Conservation (phyloP, 202 grass and related monocot genomes). For the Zoysia matrella region DNA sequence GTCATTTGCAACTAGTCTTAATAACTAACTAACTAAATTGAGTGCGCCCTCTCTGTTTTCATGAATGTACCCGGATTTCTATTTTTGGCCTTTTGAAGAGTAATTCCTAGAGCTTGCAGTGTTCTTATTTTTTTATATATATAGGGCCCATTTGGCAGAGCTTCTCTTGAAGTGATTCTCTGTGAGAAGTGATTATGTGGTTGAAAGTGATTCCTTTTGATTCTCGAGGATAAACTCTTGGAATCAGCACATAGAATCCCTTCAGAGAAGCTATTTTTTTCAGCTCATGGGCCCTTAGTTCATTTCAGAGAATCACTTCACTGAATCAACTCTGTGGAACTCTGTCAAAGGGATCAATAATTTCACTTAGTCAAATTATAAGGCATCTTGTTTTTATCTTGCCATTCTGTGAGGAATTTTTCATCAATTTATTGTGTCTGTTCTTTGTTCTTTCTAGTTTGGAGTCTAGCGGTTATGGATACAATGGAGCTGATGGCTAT, state of each 20-base stretch:
- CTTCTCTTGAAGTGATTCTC: too few species aligned
- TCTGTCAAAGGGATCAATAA: too few species aligned
- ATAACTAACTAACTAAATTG: neutral
- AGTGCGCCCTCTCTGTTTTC: neutral
- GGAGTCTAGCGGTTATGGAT: slow-evolving; percentile 89
- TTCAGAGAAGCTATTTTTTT: too few species aligned
- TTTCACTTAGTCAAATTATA: neutral
- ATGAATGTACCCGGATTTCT: neutral
- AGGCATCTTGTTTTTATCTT: neutral
- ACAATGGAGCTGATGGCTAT: slow-evolving; percentile 86
- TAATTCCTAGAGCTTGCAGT: neutral
- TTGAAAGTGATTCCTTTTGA: too few species aligned
- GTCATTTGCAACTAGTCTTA: neutral
- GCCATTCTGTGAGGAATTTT: slow-evolving; percentile 3
- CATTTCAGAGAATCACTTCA: too few species aligned
- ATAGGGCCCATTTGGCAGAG: too few species aligned
- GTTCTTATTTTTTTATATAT: neutral
- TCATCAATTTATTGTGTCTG: neutral
- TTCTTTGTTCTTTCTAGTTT: slow-evolving; percentile 62
- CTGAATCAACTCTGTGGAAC: too few species aligned
- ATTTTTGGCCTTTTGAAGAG: neutral
- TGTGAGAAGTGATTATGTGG: too few species aligned
- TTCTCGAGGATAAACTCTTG: too few species aligned
- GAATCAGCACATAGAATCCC: too few species aligned
- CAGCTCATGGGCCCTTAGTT: too few species aligned